A percentile compares a stretch with the other conserved stretches of the same genome.
phyloP scores from a whole-genome alignment of 2,329 filamentous ascomycete genomes.

The Alternaria dauci region DNA sequence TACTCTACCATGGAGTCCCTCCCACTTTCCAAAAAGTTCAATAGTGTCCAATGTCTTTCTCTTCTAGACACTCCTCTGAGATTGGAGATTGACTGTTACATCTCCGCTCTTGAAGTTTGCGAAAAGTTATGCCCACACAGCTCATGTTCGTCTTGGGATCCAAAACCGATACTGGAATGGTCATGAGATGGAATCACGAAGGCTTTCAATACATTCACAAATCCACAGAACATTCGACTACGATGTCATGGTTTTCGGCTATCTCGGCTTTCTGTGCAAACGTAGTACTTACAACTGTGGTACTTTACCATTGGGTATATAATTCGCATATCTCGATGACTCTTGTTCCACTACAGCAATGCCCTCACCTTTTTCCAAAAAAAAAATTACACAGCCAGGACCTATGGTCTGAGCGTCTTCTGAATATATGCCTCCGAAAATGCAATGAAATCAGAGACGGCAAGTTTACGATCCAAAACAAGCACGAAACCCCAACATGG shows the following conservation, averaged over 20 bases:
- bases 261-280: no score
- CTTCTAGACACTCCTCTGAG: fast-evolving
- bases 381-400: no score
- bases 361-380: no score
- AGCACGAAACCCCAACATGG: fast-evolving
- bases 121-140: background rate
- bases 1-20: no score
- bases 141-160: background rate
- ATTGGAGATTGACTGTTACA: fast-evolving
- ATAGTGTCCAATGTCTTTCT: background rate
- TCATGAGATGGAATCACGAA: background rate
- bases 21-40: no score
- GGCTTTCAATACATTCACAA: background rate
- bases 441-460: no score
- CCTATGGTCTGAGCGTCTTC: no score
- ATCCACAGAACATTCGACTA: background rate
- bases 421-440: no score
- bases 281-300: background rate
- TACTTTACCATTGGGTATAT: no score
- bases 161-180: background rate
- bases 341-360: no score
- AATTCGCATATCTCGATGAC: no score
- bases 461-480: background rate
- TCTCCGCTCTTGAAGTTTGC: background rate
- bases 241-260: no score